phyloP scores from a whole-genome alignment of 1,284 basidiomycete species.

The Cutaneotrichosporon sp. region DNA sequence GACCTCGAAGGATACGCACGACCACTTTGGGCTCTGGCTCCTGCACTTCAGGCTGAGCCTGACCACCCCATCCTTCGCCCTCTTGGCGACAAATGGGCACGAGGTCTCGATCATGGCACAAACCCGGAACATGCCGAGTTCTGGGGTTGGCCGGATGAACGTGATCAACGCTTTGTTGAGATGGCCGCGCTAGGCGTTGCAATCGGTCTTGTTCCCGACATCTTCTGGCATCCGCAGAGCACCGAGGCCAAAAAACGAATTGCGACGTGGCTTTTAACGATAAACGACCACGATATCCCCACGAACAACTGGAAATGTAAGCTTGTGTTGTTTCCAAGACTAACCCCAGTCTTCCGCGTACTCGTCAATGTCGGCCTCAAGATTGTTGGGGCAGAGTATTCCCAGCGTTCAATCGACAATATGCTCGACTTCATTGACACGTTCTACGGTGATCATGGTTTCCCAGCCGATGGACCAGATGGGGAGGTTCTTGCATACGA shows the following conservation, averaged over 20 bases:
- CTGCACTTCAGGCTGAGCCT: constrained; percentile 16
- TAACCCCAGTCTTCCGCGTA: constrained; percentile 27
- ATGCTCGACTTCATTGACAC: constrained; percentile 28
- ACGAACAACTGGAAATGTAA: constrained; percentile 34
- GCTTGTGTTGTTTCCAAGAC: not conserved
- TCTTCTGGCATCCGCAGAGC: constrained; percentile 28
- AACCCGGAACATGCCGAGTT: constrained; percentile 22
- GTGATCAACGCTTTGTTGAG: constrained; percentile 32
- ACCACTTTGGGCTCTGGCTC: constrained; percentile 23
- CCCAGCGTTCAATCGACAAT: constrained; percentile 22
- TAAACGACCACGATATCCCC: constrained; percentile 21
- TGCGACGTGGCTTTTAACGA: constrained; percentile 20
- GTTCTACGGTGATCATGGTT: constrained; percentile 34
- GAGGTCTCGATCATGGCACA: constrained; percentile 18
- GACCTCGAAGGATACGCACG: constrained; percentile 25
- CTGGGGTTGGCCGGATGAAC: constrained; percentile 22
- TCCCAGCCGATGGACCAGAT: constrained; percentile 52
- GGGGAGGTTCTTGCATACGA: constrained; percentile 53
- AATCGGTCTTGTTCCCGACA: constrained; percentile 21
- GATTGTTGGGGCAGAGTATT: constrained; percentile 26
- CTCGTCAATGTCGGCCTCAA: constrained; percentile 28
- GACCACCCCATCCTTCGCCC: constrained; percentile 13
- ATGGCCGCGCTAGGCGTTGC: constrained; percentile 28
- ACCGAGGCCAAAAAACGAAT: constrained; percentile 17
- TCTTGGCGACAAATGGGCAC: constrained; percentile 15